Evolutionary conservation across 495 filamentous ascomycete species (phyloP), one percentile per base, ranked within the genome.

Genomic region (Aspergillus sparsus): DNA sequence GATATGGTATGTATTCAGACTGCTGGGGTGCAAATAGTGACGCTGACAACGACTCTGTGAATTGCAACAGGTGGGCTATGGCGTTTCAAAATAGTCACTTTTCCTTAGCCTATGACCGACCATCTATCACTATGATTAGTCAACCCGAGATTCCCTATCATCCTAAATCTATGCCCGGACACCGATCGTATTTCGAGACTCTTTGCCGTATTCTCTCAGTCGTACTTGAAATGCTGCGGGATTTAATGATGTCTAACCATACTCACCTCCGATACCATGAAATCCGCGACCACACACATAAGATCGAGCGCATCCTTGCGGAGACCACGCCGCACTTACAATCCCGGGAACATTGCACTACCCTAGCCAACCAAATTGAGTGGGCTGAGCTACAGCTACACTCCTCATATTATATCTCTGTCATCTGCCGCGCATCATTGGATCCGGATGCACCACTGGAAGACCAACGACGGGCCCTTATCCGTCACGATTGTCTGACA

Each of bases 1-100:
- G 50, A 65, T 78, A 18, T 81, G 78, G 77, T 79, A 70, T 57
- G 76, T 39, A 49, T 7, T 31, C 9, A 9, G 15, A 31, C 12
- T 47, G n/a, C 44, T 21, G 0, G n/a, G 44, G 8, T 47, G 4
- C 15, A 18, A 47, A 21, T 21, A 47, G 6, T 9, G 10, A 18
- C 16, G 27, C 45, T 51, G 31, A 52, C 31, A 8, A 6, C 37
- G 18, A 2, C 18, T 8, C 31, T 51, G n/a, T 31, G 15, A 47
- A 13, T 13, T 44, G 11, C 35, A 47, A 37, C 33, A 77, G 75
- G 77, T 87, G 84, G 83, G 72, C 81, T 12, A 77, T 87, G 68
- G 75, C 84, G 6, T 87, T 84, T 71, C 84, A 86, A 59, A 84
- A 87, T 58, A 83, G 80, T 55, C 77, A 86, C 51, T 79, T 87